Evolutionary conservation across 352 stramenopile genomes (phyloP).

Genomic region (Phytophthora boehmeriae): DNA sequence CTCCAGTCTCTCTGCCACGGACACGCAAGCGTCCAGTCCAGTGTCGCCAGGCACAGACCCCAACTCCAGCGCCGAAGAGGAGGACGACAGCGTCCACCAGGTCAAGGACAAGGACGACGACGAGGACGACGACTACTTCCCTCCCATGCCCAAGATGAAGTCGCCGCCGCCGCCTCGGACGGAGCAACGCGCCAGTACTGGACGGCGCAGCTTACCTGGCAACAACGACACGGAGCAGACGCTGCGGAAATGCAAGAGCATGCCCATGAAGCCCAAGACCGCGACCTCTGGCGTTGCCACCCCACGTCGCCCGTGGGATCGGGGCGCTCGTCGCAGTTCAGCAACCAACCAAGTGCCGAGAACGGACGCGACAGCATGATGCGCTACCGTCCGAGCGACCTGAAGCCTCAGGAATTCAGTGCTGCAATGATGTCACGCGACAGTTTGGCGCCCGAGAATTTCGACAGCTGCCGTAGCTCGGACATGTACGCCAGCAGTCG

Average conservation of each 20-base stretch:
- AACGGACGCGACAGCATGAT: slow-evolving; percentile 71
- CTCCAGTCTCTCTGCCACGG: slow-evolving; percentile 37
- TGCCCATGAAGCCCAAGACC: slow-evolving; percentile 33
- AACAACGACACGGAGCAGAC: slow-evolving; percentile 19
- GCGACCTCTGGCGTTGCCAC: slow-evolving; percentile 24
- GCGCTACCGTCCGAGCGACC: slow-evolving; percentile 70
- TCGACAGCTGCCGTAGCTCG: slow-evolving; percentile 21
- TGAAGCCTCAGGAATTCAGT: slow-evolving; percentile 56
- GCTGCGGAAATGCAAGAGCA: slow-evolving; percentile 43
- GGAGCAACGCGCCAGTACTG: slow-evolving; percentile 5
- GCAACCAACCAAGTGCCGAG: slow-evolving; percentile 11
- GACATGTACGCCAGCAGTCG: slow-evolving; percentile 30
- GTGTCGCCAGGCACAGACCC: slow-evolving; percentile 31
- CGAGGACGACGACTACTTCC: slow-evolving; percentile 35
- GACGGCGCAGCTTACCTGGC: slow-evolving; percentile 26
- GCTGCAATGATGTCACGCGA: slow-evolving; percentile 55
- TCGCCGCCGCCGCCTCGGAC: slow-evolving; percentile 6
- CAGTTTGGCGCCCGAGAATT: slow-evolving; percentile 50
- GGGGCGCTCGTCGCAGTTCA: slow-evolving; percentile 1
- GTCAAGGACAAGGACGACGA: slow-evolving; percentile 33
- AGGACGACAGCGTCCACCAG: slow-evolving; percentile 32
- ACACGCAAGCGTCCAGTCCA: slow-evolving; percentile 32
- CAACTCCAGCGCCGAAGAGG: slow-evolving; percentile 31
- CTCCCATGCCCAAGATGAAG: slow-evolving; percentile 23
- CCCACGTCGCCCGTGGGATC: slow-evolving; percentile 16